Conservation (phyloP, 345 rosid species). For the Reutealis trisperma region DNA sequence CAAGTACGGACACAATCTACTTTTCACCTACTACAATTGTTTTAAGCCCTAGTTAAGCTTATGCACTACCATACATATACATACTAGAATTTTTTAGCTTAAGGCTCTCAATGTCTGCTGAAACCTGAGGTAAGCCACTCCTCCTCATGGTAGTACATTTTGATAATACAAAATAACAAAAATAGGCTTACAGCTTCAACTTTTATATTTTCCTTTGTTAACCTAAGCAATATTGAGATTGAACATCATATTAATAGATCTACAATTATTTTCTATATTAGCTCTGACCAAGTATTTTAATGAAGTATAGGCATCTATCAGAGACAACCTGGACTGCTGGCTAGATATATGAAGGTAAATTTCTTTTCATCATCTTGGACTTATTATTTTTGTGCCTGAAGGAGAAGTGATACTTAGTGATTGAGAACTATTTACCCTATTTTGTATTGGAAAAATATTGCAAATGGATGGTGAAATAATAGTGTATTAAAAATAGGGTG, state of each 20-base stretch:
- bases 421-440: not conserved
- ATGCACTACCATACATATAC: no score
- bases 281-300: constrained; percentile 13
- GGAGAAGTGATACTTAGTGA: not conserved
- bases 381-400: not conserved
- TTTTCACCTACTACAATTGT: no score
- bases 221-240: not conserved
- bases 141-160: no score
- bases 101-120: no score
- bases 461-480: not conserved
- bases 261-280: not conserved
- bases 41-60: no score
- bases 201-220: not conserved
- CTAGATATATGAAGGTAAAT: constrained; percentile 90
- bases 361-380: not conserved
- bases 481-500: not conserved
- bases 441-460: not conserved
- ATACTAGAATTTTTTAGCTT: no score
- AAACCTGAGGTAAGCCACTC: no score
- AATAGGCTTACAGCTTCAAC: no score
- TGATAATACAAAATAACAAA: no score
- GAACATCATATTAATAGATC: constrained; percentile 3
- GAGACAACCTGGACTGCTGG: constrained; percentile 53
- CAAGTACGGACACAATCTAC: no score
- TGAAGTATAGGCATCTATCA: constrained; percentile 27